Evolutionary conservation across 257 asterid genomes (phyloP).

Genomic region (Rauvolfia tetraphylla): DNA sequence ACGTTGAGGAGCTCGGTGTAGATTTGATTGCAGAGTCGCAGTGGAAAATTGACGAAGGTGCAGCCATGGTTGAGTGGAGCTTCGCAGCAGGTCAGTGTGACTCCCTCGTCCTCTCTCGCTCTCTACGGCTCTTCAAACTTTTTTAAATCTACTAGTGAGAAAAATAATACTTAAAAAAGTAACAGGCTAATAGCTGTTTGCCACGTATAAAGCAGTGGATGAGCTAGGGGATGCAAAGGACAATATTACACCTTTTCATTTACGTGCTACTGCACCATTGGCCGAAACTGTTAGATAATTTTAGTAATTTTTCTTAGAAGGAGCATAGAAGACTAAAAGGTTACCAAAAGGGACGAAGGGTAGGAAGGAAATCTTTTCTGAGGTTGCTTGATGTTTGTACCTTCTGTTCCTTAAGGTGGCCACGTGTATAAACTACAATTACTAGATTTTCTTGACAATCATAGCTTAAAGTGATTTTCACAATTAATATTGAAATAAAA

Average conservation of each 20-base stretch:
- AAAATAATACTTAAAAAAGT: no score
- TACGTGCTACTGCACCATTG: neutral
- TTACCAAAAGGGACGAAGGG: no score
- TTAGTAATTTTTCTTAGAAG: no score
- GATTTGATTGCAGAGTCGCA: slow-evolving; percentile 24
- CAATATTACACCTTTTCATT: neutral
- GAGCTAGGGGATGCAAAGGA: neutral
- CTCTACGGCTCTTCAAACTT: neutral
- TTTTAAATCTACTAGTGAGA: neutral
- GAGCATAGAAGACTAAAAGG: no score
- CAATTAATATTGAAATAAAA: no score
- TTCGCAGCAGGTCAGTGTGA: slow-evolving; percentile 26
- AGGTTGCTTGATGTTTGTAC: no score
- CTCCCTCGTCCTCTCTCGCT: neutral
- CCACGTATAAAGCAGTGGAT: neutral
- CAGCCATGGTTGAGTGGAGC: slow-evolving; percentile 44
- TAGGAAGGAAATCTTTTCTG: no score
- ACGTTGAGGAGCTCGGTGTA: slow-evolving; percentile 20
- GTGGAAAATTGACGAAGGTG: slow-evolving; percentile 43
- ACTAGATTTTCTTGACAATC: no score
- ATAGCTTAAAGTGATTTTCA: no score
- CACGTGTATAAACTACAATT: no score
- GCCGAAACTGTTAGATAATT: no score
- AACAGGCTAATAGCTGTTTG: neutral
- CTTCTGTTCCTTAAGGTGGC: no score